These are phyloP conservation scores for Strobilomyces confusus DNA, from an alignment of 768 basidiomycete genomes.

Conservation along the genomic window DNA sequence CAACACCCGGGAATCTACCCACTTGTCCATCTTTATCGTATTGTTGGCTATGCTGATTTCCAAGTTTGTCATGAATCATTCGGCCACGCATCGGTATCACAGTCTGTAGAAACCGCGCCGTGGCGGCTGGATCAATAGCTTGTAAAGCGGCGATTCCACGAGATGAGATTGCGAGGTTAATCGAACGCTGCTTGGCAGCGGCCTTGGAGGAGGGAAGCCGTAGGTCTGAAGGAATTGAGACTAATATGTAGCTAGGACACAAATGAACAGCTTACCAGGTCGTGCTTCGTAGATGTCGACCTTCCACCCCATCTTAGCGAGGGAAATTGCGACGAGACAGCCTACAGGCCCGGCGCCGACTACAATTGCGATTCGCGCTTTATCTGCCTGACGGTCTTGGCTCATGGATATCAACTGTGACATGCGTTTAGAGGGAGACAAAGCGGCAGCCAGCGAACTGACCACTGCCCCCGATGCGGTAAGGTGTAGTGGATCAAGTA, in stretches of 20 bases:
- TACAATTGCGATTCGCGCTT: constrained; percentile 50
- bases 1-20: constrained; percentile 29
- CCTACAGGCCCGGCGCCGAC: constrained; percentile 95
- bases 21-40: constrained; percentile 92
- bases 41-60: constrained; percentile 73
- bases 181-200: constrained; percentile 74
- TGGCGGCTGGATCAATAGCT: constrained; percentile 68
- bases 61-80: constrained; percentile 83
- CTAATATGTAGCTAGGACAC: constrained; percentile 10
- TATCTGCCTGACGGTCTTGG: constrained; percentile 1
- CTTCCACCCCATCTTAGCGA: constrained; percentile 83
- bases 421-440: background rate
- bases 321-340: constrained; percentile 80
- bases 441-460: background rate
- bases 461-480: constrained; percentile 9
- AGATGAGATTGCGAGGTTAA: constrained; percentile 94
- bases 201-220: constrained; percentile 68
- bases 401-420: constrained; percentile 11
- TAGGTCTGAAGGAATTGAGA: constrained; percentile 49
- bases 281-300: constrained; percentile 80
- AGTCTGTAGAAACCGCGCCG: constrained; percentile 65
- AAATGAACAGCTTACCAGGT: constrained; percentile 48
- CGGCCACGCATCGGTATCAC: constrained; percentile 94
- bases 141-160: constrained; percentile 87
- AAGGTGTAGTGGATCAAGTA: constrained; percentile 12